A percentile compares a stretch with the other conserved stretches of the same genome.
These are phyloP conservation scores for Corrigiola litoralis DNA, from an alignment of 179 eudicot species.

Conservation along the genomic window DNA sequence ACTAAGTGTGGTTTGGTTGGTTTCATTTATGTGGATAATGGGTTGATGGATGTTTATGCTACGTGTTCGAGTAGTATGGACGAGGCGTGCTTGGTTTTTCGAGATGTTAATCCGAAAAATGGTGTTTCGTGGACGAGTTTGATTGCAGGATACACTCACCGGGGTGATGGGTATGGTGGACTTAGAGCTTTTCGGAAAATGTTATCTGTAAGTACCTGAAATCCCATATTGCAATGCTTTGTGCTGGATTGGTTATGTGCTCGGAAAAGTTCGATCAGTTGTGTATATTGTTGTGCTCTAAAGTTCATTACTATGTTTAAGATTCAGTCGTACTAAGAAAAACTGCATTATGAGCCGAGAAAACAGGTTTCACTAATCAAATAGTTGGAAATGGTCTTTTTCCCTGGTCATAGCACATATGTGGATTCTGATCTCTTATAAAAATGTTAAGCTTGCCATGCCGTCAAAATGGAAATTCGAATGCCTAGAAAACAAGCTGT, in stretches of 20 bases:
- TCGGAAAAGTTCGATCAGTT: no score
- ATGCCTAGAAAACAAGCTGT: background rate
- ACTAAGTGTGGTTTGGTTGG: constrained; percentile 47
- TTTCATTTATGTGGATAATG: constrained; percentile 50
- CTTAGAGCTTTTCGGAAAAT: constrained; percentile 43
- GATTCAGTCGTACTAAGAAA: no score
- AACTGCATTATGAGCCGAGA: no score
- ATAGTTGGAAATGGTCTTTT: no score
- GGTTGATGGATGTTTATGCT: constrained; percentile 67
- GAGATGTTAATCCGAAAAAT: constrained; percentile 34
- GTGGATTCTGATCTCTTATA: background rate
- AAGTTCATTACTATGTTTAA: no score
- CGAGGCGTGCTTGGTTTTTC: constrained; percentile 44
- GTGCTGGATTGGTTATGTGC: background rate
- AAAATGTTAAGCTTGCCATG: background rate
- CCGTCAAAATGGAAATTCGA: constrained; percentile 2
- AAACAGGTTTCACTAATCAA: no score
- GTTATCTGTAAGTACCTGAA: constrained; percentile 43
- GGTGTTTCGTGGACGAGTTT: constrained; percentile 67
- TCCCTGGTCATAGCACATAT: no score
- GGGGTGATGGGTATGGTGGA: constrained; percentile 54
- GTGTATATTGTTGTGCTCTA: no score
- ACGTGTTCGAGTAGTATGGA: constrained; percentile 47
- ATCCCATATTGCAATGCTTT: constrained; percentile 1
- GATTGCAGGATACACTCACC: constrained; percentile 65